Evolutionary conservation across 495 filamentous ascomycete genomes (phyloP).

Genomic region (Barbatosphaeria neglecta): DNA sequence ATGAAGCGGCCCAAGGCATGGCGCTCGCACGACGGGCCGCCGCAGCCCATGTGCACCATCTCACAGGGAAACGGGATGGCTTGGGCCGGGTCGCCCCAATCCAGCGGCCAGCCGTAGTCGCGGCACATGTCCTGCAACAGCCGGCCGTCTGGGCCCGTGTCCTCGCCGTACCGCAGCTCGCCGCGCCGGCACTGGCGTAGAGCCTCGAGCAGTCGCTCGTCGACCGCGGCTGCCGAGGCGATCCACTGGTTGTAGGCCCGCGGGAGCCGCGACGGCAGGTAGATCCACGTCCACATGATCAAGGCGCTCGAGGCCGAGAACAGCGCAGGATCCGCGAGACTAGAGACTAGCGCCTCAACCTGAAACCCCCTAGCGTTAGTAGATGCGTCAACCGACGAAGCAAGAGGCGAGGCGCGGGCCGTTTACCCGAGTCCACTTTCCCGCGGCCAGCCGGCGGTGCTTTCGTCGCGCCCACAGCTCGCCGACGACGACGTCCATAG

Average conservation of each 20-base stretch:
- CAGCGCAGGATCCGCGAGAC: constrained; percentile 52
- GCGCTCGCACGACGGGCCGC: constrained; percentile 63
- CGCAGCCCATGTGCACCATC: constrained; percentile 74
- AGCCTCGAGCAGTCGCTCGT: constrained; percentile 62
- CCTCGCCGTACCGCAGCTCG: constrained; percentile 60
- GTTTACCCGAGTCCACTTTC: constrained; percentile 36
- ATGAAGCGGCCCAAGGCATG: constrained; percentile 63
- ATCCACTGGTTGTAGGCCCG: constrained; percentile 81
- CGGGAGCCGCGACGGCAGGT: constrained; percentile 56
- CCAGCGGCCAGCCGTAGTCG: constrained; percentile 55
- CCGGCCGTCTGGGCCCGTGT: constrained; percentile 61
- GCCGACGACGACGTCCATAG: constrained; percentile 59
- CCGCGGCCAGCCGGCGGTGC: constrained; percentile 18
- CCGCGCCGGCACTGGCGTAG: constrained; percentile 55
- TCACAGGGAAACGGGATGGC: constrained; percentile 75
- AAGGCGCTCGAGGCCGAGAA: constrained; percentile 68
- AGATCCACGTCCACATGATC: constrained; percentile 91
- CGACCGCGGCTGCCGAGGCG: constrained; percentile 63
- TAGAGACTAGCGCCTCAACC: constrained; percentile 38
- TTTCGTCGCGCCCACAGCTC: constrained; percentile 49
- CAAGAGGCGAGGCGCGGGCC: neutral
- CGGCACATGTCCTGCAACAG: constrained; percentile 65
- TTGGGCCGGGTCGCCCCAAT: constrained; percentile 66
- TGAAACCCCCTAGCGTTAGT: constrained; percentile 2
- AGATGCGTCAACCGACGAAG: neutral